These are phyloP conservation scores for Pisolithus orientalis DNA, from an alignment of 768 basidiomycete species.

Conservation along the genomic window DNA sequence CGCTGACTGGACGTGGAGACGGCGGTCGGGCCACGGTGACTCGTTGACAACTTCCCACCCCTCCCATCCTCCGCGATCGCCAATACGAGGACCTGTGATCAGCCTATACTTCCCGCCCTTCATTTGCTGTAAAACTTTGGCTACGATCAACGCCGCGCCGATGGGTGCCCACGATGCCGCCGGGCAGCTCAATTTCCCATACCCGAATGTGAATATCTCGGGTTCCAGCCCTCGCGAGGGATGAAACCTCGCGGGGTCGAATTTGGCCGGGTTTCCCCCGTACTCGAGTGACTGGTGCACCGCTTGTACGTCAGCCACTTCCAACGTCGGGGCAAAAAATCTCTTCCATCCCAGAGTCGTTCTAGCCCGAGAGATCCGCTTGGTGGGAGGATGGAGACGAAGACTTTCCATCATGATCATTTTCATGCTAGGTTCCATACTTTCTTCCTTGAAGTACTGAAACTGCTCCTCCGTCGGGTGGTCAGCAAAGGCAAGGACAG, in stretches of 20 bases:
- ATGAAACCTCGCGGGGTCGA: slow-evolving; percentile 40
- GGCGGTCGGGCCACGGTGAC: too few species aligned
- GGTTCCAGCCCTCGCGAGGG: slow-evolving; percentile 17
- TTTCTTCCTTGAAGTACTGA: slow-evolving; percentile 9
- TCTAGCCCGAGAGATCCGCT: slow-evolving; percentile 17
- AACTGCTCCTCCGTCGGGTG: slow-evolving; percentile 20
- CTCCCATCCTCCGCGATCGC: slow-evolving; percentile 44
- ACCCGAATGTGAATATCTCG: slow-evolving; percentile 40
- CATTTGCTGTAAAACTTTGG: slow-evolving; percentile 33
- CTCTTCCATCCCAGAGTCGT: slow-evolving; percentile 11
- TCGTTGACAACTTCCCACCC: slow-evolving; percentile 30
- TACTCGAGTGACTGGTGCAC: slow-evolving; percentile 14
- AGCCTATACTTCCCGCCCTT: slow-evolving; percentile 15
- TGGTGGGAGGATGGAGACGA: slow-evolving; percentile 23
- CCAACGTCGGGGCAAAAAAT: slow-evolving; percentile 4
- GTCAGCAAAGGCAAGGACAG: slow-evolving; percentile 20
- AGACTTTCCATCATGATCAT: slow-evolving; percentile 22
- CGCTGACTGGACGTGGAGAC: too few species aligned
- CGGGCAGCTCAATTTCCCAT: slow-evolving; percentile 31
- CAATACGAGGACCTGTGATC: slow-evolving; percentile 18
- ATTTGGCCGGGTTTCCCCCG: slow-evolving; percentile 32
- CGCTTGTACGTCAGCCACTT: slow-evolving; percentile 19
- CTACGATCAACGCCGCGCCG: slow-evolving; percentile 44
- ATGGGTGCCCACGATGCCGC: slow-evolving; percentile 52
- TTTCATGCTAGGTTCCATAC: slow-evolving; percentile 19